Percentiles rank a stretch among this genome's conserved stretches.
These are phyloP conservation scores for Fusarium tuaranense DNA, from an alignment of 2,329 filamentous ascomycete genomes.

Conservation along the genomic window DNA sequence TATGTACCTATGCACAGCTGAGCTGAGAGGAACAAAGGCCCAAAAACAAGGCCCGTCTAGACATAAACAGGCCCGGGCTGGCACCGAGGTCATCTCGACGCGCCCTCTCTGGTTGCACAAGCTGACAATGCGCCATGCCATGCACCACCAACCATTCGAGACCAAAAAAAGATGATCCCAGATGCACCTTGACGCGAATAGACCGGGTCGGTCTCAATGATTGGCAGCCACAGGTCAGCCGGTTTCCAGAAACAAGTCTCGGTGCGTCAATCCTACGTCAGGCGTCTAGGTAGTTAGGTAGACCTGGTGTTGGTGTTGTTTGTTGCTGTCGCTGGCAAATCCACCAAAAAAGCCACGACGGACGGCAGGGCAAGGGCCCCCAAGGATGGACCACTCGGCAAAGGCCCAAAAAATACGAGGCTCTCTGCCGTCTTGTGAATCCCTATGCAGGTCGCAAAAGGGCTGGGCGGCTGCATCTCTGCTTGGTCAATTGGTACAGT, in stretches of 20 bases:
- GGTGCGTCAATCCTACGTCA: conserved; percentile 37
- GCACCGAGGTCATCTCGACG: neutral
- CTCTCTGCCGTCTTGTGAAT: conserved; percentile 17
- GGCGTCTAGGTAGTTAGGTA: neutral
- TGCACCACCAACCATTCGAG: neutral
- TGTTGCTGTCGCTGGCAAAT: neutral
- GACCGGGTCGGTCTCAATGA: conserved; percentile 11
- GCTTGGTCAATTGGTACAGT: conserved; percentile 1
- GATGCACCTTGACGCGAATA: conserved; percentile 13
- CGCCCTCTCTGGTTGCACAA: neutral
- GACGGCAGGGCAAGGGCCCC: neutral
- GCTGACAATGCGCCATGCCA: conserved; percentile 7
- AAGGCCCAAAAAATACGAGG: conserved; percentile 30
- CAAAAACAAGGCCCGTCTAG: neutral
- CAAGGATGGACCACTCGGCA: conserved; percentile 3
- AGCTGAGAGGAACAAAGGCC: neutral
- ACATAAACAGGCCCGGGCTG: neutral
- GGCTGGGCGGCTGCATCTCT: conserved; percentile 5
- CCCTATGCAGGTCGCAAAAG: neutral
- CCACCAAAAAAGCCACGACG: conserved; percentile 6
- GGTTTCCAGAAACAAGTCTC: conserved; percentile 35
- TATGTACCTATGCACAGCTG: neutral
- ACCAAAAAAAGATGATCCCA: conserved; percentile 28
- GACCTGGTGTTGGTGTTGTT: neutral
- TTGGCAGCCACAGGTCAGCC: conserved; percentile 27